Evolutionary conservation across 805 yeast species (phyloP).

Genomic region (Nakazawaea wyomingensis): DNA sequence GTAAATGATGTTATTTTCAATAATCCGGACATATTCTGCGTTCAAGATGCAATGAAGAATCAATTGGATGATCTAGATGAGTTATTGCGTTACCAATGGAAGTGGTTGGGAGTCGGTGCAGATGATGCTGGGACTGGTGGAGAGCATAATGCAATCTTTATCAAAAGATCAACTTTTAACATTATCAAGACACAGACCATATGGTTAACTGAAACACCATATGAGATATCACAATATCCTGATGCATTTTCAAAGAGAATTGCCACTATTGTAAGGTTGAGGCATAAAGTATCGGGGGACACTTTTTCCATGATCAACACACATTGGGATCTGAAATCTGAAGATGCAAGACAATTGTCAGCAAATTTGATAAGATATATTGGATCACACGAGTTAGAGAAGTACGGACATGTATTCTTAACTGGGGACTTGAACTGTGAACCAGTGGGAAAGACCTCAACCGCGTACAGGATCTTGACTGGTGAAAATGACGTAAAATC

Average conservation of each 20-base stretch:
- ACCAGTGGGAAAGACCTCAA: conserved; percentile 33
- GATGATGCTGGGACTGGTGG: conserved; percentile 46
- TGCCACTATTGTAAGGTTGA: conserved; percentile 30
- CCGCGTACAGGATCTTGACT: conserved; percentile 27
- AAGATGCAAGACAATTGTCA: conserved; percentile 38
- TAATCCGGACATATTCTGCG: conserved; percentile 29
- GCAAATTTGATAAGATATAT: conserved; percentile 35
- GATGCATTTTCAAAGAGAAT: conserved; percentile 37
- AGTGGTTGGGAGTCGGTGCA: conserved; percentile 40
- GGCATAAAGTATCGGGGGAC: conserved; percentile 15
- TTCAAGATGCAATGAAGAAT: conserved; percentile 43
- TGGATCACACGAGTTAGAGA: conserved; percentile 32
- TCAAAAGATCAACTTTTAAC: conserved; percentile 31
- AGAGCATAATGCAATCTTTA: conserved; percentile 47
- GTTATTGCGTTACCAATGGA: conserved; percentile 32
- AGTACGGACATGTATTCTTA: conserved; percentile 34
- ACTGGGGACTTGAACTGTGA: conserved; percentile 55
- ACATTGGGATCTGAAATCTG: conserved; percentile 47
- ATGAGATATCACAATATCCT: conserved; percentile 38
- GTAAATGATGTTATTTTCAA: conserved; percentile 30
- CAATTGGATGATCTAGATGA: conserved; percentile 40
- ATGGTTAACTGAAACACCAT: conserved; percentile 54
- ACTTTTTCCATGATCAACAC: conserved; percentile 37
- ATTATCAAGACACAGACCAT: conserved; percentile 36
- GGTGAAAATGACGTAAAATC: conserved; percentile 16